phyloP scores from a whole-genome alignment of 2,329 filamentous ascomycete species.

The Exophiala alcalophila region DNA sequence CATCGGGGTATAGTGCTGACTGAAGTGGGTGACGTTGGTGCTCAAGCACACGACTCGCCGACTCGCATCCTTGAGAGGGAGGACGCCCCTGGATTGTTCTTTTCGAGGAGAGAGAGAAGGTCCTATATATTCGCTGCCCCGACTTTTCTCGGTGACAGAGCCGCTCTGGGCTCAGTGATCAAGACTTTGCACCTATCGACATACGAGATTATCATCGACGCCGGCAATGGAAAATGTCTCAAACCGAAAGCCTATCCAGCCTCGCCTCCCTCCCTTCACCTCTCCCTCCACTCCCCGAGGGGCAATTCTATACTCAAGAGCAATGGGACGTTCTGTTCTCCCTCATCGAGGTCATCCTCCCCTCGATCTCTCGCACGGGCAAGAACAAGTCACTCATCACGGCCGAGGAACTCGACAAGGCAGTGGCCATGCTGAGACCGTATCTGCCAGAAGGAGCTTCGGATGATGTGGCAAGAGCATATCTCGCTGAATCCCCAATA shows the following conservation, averaged over 20 bases:
- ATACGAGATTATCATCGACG: no score
- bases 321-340: constrained; percentile 61
- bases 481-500: constrained; percentile 49
- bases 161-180: no score
- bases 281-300: constrained; percentile 46
- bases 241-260: constrained; percentile 8
- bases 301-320: constrained; percentile 49
- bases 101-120: no score
- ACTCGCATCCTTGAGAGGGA: no score
- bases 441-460: constrained; percentile 36
- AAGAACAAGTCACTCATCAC: constrained; percentile 23
- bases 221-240: no score
- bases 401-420: constrained; percentile 5
- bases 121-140: no score
- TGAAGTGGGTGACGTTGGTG: no score
- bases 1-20: no score
- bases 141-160: no score
- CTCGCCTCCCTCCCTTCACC: constrained; percentile 41
- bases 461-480: constrained; percentile 41
- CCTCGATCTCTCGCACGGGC: constrained; percentile 46
- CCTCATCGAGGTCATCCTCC: constrained; percentile 57
- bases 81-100: no score
- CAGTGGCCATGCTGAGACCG: constrained; percentile 28
- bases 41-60: no score
- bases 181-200: no score